Evolutionary conservation across 2,329 filamentous ascomycete genomes (phyloP).

Genomic region (Atkinsonella texensis): DNA sequence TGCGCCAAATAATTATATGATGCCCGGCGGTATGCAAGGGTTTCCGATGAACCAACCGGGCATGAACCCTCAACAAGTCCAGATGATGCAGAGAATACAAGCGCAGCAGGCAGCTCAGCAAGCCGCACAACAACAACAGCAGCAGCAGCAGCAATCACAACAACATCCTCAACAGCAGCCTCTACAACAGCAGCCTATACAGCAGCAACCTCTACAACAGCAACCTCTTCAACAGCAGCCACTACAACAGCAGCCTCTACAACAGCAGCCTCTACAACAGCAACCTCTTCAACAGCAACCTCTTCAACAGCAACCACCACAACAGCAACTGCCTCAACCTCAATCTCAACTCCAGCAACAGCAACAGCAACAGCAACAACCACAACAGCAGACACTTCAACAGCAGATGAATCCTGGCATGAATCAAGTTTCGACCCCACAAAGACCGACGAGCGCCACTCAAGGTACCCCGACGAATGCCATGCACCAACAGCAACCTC

Average conservation of each 20-base stretch:
- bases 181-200: conserved; percentile 19
- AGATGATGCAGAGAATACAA: conserved; percentile 33
- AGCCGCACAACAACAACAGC: conserved; percentile 19
- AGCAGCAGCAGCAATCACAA: conserved; percentile 22
- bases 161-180: conserved; percentile 16
- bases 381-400: conserved; percentile 14
- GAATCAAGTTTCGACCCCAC: conserved; percentile 12
- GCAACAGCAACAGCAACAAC: conserved; percentile 12
- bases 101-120: conserved; percentile 13
- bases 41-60: conserved; percentile 43
- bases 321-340: conserved; percentile 5
- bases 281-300: conserved; percentile 16
- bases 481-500: conserved; percentile 13
- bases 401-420: conserved; percentile 11
- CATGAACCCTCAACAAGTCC: conserved; percentile 35
- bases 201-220: conserved; percentile 17
- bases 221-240: conserved; percentile 2
- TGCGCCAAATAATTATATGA: conserved; percentile 32
- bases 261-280: conserved; percentile 17
- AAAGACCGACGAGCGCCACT: conserved; percentile 13
- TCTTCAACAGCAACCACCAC: conserved; percentile 9
- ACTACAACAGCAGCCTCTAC: conserved; percentile 14
- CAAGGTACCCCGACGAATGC: conserved; percentile 14
- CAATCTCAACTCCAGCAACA: conserved; percentile 19
- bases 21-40: conserved; percentile 39